Evolutionary conservation across 169 alveolate species (phyloP).

Genomic region (Cryptosporidium meleagridis): DNA sequence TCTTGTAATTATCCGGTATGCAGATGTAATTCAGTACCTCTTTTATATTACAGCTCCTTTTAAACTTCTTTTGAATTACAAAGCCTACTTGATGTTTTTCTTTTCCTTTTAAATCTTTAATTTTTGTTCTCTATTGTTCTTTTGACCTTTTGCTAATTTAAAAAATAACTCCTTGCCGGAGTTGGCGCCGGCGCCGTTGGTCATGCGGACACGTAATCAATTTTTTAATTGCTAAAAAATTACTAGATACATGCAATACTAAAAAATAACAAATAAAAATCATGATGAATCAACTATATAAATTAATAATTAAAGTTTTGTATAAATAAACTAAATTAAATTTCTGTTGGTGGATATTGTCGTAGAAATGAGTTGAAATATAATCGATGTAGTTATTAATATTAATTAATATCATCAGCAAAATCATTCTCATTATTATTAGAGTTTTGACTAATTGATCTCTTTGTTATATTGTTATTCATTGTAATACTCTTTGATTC

Average conservation of each 20-base stretch:
- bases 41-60: background rate
- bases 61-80: background rate
- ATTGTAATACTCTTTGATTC: background rate
- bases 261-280: background rate
- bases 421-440: background rate
- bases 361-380: no score
- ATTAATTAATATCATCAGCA: background rate
- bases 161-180: background rate
- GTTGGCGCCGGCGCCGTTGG: slow-evolving; percentile 17
- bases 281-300: no score
- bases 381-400: background rate
- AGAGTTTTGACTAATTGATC: background rate
- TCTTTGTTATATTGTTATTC: background rate
- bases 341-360: background rate
- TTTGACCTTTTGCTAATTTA: background rate
- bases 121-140: background rate
- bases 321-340: background rate
- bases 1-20: background rate
- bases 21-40: background rate
- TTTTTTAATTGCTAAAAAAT: background rate
- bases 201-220: background rate
- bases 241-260: background rate
- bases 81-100: background rate
- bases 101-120: background rate
- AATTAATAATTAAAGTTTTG: no score